These are phyloP conservation scores for Phytophthora sansomeana DNA, from an alignment of 352 stramenopile species.

Conservation along the genomic window DNA sequence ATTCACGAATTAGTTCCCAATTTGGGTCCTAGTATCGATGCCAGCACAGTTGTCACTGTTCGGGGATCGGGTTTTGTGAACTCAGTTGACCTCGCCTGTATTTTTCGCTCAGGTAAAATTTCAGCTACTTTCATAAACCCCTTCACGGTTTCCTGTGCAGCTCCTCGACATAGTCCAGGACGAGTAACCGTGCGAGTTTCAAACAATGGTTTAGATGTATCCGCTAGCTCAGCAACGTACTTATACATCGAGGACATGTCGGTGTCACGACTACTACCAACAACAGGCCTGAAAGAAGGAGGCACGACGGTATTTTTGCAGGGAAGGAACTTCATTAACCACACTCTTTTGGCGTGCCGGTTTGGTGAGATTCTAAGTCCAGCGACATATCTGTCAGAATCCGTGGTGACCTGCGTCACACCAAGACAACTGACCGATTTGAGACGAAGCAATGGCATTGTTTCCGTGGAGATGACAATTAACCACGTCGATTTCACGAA, in stretches of 20 bases:
- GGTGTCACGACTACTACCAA: constrained; percentile 80
- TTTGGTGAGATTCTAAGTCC: constrained; percentile 79
- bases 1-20: constrained; percentile 61
- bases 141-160: constrained; percentile 60
- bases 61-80: constrained; percentile 71
- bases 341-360: constrained; percentile 84
- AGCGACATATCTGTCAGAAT: constrained; percentile 85
- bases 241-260: constrained; percentile 88
- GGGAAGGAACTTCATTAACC: constrained; percentile 95
- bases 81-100: constrained; percentile 60
- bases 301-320: constrained; percentile 91
- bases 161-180: constrained; percentile 67
- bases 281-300: constrained; percentile 73
- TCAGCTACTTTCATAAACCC: constrained; percentile 60
- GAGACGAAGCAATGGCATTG: constrained; percentile 46
- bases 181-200: constrained; percentile 78
- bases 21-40: constrained; percentile 59
- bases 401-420: constrained; percentile 80
- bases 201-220: constrained; percentile 84
- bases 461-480: constrained; percentile 83
- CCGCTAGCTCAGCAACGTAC: constrained; percentile 55
- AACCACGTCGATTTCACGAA: constrained; percentile 90
- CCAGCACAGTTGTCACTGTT: constrained; percentile 70
- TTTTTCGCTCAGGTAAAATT: constrained; percentile 48
- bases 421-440: constrained; percentile 70